Conservation (phyloP, 148 eudicot genomes). For the Cornus suecica region DNA sequence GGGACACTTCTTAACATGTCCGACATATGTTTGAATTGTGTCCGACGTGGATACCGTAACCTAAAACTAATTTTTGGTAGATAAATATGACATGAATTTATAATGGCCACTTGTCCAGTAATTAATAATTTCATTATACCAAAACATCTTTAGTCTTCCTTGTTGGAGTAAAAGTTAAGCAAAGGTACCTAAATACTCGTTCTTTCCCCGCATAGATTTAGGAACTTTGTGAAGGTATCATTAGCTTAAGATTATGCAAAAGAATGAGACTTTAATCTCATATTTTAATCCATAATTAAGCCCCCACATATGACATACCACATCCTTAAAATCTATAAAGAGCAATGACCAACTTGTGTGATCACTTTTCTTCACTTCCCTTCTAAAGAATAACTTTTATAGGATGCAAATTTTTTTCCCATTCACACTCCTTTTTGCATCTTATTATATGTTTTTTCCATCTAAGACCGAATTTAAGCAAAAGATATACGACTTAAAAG, state of each 20-base stretch:
- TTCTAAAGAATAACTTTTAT: constrained; percentile 12
- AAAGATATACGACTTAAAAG: neutral
- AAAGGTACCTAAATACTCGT: neutral
- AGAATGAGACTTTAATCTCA: neutral
- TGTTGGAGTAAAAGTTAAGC: neutral
- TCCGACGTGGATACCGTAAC: too few relatives aligned
- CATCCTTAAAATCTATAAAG: constrained; percentile 25
- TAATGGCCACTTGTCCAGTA: neutral
- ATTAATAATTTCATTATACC: neutral
- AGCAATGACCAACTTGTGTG: constrained; percentile 4
- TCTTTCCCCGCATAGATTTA: neutral
- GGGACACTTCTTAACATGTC: too few relatives aligned
- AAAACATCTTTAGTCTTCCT: neutral
- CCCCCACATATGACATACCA: constrained; percentile 5
- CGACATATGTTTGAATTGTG: too few relatives aligned
- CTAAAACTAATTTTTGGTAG: too few relatives aligned
- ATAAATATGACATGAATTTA: too few relatives aligned
- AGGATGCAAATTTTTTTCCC: neutral
- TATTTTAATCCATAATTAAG: neutral
- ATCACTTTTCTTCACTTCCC: constrained; percentile 6
- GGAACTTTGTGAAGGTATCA: neutral
- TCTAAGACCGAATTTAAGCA: neutral
- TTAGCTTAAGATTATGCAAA: neutral
- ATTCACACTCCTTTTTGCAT: constrained; percentile 9
- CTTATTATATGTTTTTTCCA: neutral